Base-by-base conservation (phyloP, 768 basidiomycete species). In the Gyrodon lividus region DNA sequence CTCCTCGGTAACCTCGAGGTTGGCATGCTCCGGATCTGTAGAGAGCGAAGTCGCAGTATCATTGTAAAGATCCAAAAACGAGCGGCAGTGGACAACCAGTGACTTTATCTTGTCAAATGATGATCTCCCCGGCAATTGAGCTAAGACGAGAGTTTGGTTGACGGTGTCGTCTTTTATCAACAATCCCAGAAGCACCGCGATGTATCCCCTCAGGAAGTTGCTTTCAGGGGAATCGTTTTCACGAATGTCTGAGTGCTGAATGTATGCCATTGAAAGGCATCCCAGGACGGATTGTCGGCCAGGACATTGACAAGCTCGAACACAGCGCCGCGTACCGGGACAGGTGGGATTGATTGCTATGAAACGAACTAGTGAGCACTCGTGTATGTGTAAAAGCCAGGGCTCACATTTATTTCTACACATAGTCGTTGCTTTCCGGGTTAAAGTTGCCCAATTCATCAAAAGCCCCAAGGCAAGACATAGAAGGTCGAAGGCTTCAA, bases 391-490 rank as follows among this genome's bases (percentile, higher is more conserved):
- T n/a, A 10, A 8, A 24, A 43, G 13, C 14, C 3, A 37, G 43
- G 2, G 66, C 83, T 55, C 62, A 87, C 87, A 70, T 34, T 72
- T 77, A 12, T 74, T 71, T 37, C 77, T 74, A 8, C 82, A 64
- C 2, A 71, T 58, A 33, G 74, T 64, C 39, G 79, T 80, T 9
- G 77, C 75, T n/a, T 67, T 71, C 0, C 76, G 73, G n/a, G 76
- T 70, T 5, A 71, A 72, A 60, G 90, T 86, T 0, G 89, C 81
- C 38, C 92, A 71, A 65, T 91, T 92, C 46, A 88, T 89, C 35
- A 92, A 70, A 9, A 92, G 70, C 1, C 84, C 90, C 5, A 92
- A 76, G 6, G 83, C 78, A 23, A 92, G 82, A 64, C 89, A 92
- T 5, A 90, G 71, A 30, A 78, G 74, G 62, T 92, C 91, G n/a